These are phyloP conservation scores for Multifurca ochricompacta DNA, from an alignment of 768 basidiomycete species.

Conservation along the genomic window DNA sequence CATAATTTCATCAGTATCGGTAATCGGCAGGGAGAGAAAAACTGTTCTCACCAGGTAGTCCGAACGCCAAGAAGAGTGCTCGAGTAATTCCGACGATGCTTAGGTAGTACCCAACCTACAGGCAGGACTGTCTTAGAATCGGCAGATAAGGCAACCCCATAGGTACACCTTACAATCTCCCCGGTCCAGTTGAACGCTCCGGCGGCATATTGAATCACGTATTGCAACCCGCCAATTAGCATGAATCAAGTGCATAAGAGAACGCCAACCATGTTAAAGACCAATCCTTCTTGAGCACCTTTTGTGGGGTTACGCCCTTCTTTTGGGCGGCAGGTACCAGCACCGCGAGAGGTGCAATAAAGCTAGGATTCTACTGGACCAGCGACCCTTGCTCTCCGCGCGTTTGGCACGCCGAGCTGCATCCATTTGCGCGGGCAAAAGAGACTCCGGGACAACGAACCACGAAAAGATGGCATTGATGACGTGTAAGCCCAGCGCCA, in stretches of 20 bases:
- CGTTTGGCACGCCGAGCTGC: conserved; percentile 22
- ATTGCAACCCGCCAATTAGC: conserved; percentile 19
- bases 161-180: conserved; percentile 4
- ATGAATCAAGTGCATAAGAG: conserved; percentile 37
- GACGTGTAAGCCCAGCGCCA: conserved; percentile 43
- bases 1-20: not conserved
- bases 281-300: conserved; percentile 48
- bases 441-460: conserved; percentile 71
- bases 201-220: conserved; percentile 11
- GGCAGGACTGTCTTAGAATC: not conserved
- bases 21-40: not conserved
- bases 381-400: conserved; percentile 19
- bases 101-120: conserved; percentile 13
- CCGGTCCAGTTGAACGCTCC: conserved; percentile 7
- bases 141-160: not conserved
- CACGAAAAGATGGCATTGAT: conserved; percentile 43
- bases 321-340: conserved; percentile 41
- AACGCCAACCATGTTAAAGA: conserved; percentile 50
- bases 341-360: conserved; percentile 64
- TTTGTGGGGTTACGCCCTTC: conserved; percentile 32
- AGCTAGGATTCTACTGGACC: conserved; percentile 45
- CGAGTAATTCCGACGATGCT: not conserved
- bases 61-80: conserved; percentile 7
- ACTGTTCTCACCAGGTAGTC: conserved; percentile 3
- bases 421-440: conserved; percentile 38